Evolutionary conservation across 805 yeast species (phyloP), one percentile per base, ranked within the genome.

Genomic region (Pichia thaimueangensis): DNA sequence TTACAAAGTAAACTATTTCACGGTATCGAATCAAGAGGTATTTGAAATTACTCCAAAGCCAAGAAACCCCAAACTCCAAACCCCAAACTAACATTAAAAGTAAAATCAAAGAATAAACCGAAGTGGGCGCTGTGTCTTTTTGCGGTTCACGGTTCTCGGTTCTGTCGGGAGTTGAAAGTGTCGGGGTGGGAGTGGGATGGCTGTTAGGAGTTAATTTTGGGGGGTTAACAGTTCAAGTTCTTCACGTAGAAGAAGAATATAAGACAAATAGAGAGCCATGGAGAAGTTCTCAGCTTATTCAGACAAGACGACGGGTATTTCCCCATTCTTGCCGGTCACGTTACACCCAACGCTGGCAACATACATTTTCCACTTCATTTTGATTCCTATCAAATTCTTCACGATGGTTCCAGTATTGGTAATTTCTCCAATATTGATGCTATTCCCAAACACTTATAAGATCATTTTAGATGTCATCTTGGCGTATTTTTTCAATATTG

Each of bases 271-370:
- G 24, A 2, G 10, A 8, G 42, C 9, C 10, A 83, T 88, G 96
- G 95, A 85, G 64, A 82, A 84, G 63, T 88, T 77, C 64, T 79
- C 93, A 21, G 73, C 74, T 47, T 87, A 85, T 81, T 73, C 96
- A 61, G 96, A 87, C 57, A 84, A 80, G 48, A 93, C 91, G 5
- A 88, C 96, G 1, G 96, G 96, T n/a, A 84, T 88, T 28, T 81
- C 95, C 0, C 96, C 96, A 3, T 87, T 86, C 51, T 67, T 83
- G 64, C 95, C 95, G 1, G 50, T 58, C 0, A 51, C 64, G n/a
- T 13, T 45, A 6, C 48, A 49, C n/a, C 65, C 48, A 23, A 45
- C 47, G 3, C 11, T 35, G 7, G 30, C 31, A 3, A 42, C 45
- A 2, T 37, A 36, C 12, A 13, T 50, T 3, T 35, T 45, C 13